Percentiles rank a stretch among this genome's conserved stretches.
phyloP scores from a whole-genome alignment of 129 eudicot genomes.

The Glebionis coronaria region DNA sequence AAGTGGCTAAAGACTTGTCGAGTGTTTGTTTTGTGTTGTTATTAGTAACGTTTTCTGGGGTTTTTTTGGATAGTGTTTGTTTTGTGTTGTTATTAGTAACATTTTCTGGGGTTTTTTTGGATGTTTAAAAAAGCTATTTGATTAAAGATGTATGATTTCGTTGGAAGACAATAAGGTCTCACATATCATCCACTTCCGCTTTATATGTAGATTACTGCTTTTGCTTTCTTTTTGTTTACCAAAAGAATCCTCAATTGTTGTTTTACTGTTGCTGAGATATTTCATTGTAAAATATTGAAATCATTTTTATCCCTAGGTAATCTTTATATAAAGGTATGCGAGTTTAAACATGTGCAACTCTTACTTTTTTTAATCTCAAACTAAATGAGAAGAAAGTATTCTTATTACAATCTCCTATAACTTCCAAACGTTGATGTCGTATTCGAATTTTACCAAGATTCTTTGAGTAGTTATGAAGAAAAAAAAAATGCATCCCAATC shows the following conservation, averaged over 20 bases:
- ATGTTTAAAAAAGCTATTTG: constrained; percentile 19
- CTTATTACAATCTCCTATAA: no score
- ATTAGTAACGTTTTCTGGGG: constrained; percentile 19
- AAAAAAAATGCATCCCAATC: no score
- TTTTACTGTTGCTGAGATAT: neutral
- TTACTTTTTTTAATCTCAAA: no score
- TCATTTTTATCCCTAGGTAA: neutral
- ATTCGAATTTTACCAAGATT: no score
- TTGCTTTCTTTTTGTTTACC: constrained; percentile 10
- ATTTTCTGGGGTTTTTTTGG: constrained; percentile 5
- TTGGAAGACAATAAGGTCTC: constrained; percentile 34
- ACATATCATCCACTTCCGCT: constrained; percentile 13
- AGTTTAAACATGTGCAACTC: neutral
- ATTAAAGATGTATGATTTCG: constrained; percentile 29
- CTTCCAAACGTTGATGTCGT: no score
- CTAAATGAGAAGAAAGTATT: no score
- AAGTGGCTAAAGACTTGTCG: constrained; percentile 12
- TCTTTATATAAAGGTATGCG: neutral
- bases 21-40: constrained; percentile 30
- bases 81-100: constrained; percentile 30
- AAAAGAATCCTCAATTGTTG: constrained; percentile 15
- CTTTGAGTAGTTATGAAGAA: no score
- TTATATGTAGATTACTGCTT: constrained; percentile 20
- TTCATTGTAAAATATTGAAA: neutral
- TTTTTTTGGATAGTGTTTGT: neutral